These are phyloP conservation scores for Penicillium flavigenum DNA, from an alignment of 495 filamentous ascomycete species.

Conservation along the genomic window DNA sequence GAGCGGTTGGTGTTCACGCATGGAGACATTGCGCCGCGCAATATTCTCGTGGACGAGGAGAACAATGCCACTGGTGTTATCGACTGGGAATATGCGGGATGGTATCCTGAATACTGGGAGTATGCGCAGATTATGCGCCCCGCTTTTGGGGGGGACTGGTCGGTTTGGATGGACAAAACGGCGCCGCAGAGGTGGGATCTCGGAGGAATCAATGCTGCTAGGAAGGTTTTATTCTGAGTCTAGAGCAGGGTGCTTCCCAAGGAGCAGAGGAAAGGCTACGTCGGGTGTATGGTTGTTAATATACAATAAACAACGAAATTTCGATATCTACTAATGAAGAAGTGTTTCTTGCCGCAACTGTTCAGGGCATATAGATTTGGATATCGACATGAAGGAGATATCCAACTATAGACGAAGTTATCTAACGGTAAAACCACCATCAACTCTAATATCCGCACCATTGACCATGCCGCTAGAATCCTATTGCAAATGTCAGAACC, in stretches of 20 bases:
- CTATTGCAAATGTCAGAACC: conserved; percentile 22
- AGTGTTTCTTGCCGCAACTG: neutral
- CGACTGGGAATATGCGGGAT: conserved; percentile 49
- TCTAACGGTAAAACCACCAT: conserved; percentile 43
- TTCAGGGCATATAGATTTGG: neutral
- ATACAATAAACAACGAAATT: too few relatives aligned
- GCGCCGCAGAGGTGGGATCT: conserved; percentile 43
- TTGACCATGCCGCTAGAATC: conserved; percentile 48
- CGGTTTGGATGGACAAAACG: conserved; percentile 42
- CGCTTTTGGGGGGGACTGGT: conserved; percentile 33
- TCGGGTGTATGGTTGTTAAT: too few relatives aligned
- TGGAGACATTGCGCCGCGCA: conserved; percentile 30
- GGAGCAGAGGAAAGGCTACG: too few relatives aligned
- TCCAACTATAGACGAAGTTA: conserved; percentile 9
- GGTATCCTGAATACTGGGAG: conserved; percentile 54
- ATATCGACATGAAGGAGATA: neutral
- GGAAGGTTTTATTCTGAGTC: conserved; percentile 40
- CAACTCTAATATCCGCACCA: conserved; percentile 44
- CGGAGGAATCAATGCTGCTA: conserved; percentile 39
- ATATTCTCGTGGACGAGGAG: conserved; percentile 41
- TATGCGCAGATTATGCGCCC: conserved; percentile 46
- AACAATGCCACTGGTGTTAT: conserved; percentile 40
- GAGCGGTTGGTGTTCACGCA: conserved; percentile 31
- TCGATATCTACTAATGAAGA: too few relatives aligned
- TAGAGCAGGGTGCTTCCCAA: too few relatives aligned